Conservation (phyloP, 2,329 filamentous ascomycete genomes). For the Diaporthe eres region DNA sequence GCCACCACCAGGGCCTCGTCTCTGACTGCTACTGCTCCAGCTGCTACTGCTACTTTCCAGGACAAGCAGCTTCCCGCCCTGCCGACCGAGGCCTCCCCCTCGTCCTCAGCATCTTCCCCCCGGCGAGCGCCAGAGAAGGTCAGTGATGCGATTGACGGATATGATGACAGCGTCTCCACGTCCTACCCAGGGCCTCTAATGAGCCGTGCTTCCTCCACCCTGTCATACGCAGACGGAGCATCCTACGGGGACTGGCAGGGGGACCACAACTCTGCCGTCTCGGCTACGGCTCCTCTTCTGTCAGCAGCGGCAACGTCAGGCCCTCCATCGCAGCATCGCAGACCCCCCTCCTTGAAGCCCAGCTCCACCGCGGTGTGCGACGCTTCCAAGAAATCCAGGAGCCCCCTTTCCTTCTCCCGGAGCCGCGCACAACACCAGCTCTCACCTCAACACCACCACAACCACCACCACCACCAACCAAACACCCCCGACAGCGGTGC, state of each 20-base stretch:
- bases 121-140: constrained; percentile 1
- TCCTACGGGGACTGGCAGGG: constrained; percentile 24
- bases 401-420: constrained; percentile 36
- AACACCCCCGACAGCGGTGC: constrained; percentile 16
- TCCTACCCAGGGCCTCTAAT: constrained; percentile 3
- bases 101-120: constrained; percentile 13
- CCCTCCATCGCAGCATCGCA: constrained; percentile 31
- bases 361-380: constrained; percentile 38
- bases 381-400: constrained; percentile 35
- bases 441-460: constrained; percentile 26
- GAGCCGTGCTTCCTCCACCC: constrained; percentile 33
- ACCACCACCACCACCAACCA: constrained; percentile 4
- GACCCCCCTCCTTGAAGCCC: constrained; percentile 34
- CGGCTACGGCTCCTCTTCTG: constrained; percentile 33
- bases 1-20: background rate
- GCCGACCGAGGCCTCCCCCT: constrained; percentile 13
- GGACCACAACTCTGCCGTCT: constrained; percentile 32
- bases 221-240: constrained; percentile 29
- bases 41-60: background rate
- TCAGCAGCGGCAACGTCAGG: constrained; percentile 24
- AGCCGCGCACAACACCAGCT: constrained; percentile 30
- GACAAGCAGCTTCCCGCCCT: constrained; percentile 30
- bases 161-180: background rate
- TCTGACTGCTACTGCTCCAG: background rate
- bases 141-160: constrained; percentile 26